phyloP scores from a whole-genome alignment of 306 rosid genomes.

The Pueraria montana region DNA sequence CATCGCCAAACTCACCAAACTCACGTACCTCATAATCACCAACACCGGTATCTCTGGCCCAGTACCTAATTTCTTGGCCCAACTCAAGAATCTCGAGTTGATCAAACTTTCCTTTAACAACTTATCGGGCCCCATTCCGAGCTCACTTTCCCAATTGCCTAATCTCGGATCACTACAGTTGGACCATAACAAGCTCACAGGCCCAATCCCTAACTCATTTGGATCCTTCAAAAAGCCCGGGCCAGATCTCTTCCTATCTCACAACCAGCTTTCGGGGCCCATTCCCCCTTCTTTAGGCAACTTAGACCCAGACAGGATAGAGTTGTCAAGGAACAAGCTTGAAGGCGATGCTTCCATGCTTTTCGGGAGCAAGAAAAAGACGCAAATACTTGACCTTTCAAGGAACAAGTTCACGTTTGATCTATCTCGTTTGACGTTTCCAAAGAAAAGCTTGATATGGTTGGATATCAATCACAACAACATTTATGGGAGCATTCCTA shows the following conservation, averaged over 20 bases:
- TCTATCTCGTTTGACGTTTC: not conserved
- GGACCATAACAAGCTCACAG: slow-evolving; percentile 5
- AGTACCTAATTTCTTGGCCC: not conserved
- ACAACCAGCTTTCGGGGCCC: not conserved
- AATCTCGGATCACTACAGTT: not conserved
- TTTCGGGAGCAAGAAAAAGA: not conserved
- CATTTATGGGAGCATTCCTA: not conserved
- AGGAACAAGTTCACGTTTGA: not conserved
- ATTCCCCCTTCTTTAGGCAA: not conserved
- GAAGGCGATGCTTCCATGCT: slow-evolving; percentile 2
- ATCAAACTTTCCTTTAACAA: not conserved
- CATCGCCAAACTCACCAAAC: too few species aligned
- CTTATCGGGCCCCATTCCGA: not conserved
- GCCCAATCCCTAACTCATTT: not conserved
- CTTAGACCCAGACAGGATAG: not conserved
- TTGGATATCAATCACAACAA: slow-evolving; percentile 2
- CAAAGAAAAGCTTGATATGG: not conserved
- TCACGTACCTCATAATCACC: not conserved
- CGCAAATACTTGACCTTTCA: not conserved
- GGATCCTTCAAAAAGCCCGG: slow-evolving; percentile 2
- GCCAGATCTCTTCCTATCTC: not conserved
- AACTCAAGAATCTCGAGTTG: not conserved
- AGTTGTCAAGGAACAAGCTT: not conserved
- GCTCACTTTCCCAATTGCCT: not conserved
- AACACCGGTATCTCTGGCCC: not conserved